phyloP scores from a whole-genome alignment of 495 filamentous ascomycete genomes.

The Jackrogersella multiformis region DNA sequence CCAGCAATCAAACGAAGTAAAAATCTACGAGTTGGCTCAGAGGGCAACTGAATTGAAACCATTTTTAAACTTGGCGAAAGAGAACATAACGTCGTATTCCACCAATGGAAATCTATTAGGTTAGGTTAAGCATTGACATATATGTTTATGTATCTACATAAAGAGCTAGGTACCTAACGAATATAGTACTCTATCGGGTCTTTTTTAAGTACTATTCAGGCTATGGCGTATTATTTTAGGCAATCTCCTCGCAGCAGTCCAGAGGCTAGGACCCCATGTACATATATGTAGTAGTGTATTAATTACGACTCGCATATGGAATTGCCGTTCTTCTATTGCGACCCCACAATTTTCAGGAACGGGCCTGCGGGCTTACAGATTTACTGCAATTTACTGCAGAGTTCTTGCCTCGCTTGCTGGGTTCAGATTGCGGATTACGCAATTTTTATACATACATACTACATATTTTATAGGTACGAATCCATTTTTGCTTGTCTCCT shows the following conservation, averaged over 20 bases:
- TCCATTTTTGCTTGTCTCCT: not conserved
- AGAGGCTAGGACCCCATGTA: too few relatives aligned
- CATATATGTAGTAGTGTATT: slow-evolving; percentile 20
- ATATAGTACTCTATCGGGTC: slow-evolving; percentile 15
- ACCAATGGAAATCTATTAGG: too few relatives aligned
- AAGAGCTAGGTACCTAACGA: not conserved
- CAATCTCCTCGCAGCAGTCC: slow-evolving; percentile 31
- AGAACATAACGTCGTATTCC: not conserved
- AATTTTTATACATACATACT: too few relatives aligned
- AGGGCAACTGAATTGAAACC: slow-evolving; percentile 2
- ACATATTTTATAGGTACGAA: too few relatives aligned
- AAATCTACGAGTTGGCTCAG: not conserved
- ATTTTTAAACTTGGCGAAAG: not conserved
- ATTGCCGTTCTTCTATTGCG: slow-evolving; percentile 34
- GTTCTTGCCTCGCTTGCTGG: slow-evolving; percentile 11
- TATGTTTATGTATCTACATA: too few relatives aligned
- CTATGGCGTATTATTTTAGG: too few relatives aligned
- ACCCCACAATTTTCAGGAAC: slow-evolving; percentile 33
- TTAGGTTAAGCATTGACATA: too few relatives aligned
- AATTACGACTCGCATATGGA: slow-evolving; percentile 38
- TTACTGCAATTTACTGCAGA: too few relatives aligned
- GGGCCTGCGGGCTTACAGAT: not conserved
- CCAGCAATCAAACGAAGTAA: slow-evolving; percentile 2
- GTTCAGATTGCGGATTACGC: slow-evolving; percentile 21
- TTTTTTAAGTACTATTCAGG: too few relatives aligned